Percentiles rank a stretch among this genome's conserved stretches.
Evolutionary conservation across 352 stramenopile species (phyloP).

Genomic region (Phytophthora kernoviae): DNA sequence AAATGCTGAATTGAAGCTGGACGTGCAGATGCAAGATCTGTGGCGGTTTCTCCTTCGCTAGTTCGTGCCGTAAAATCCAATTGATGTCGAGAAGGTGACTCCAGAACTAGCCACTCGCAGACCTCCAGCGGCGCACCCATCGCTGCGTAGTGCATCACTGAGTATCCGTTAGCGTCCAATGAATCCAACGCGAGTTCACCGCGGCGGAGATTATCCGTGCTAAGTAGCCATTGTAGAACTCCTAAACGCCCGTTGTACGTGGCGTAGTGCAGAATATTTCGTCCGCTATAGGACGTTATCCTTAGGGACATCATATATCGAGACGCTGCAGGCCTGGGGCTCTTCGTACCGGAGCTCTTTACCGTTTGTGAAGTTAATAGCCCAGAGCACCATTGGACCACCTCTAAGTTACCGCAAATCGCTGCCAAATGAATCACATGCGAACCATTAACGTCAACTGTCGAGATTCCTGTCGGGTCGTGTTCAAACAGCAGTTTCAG

Average conservation of each 20-base stretch:
- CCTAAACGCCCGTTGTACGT: conserved; percentile 60
- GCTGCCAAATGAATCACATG: conserved; percentile 70
- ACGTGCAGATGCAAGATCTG: conserved; percentile 49
- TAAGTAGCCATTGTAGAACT: conserved; percentile 58
- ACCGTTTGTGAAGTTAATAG: conserved; percentile 4
- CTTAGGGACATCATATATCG: conserved; percentile 32
- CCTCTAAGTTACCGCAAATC: conserved; percentile 65
- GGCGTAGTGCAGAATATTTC: conserved; percentile 74
- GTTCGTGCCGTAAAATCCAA: conserved; percentile 53
- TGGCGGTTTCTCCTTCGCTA: conserved; percentile 40
- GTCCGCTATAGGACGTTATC: conserved; percentile 63
- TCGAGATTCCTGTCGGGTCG: conserved; percentile 42
- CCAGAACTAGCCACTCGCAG: conserved; percentile 66
- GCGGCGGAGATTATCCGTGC: conserved; percentile 23
- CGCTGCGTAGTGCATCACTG: conserved; percentile 68
- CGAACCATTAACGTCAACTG: conserved; percentile 64
- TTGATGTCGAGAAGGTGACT: conserved; percentile 39
- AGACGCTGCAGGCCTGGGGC: not conserved
- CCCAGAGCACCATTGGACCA: conserved; percentile 59
- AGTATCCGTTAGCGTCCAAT: conserved; percentile 63
- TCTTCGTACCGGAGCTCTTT: not conserved
- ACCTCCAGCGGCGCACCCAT: conserved; percentile 60
- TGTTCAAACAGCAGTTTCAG: conserved; percentile 60
- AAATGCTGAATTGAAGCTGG: conserved; percentile 45
- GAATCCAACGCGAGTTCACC: conserved; percentile 37